phyloP scores from a whole-genome alignment of 305 asterid genomes.

The Withania somnifera region DNA sequence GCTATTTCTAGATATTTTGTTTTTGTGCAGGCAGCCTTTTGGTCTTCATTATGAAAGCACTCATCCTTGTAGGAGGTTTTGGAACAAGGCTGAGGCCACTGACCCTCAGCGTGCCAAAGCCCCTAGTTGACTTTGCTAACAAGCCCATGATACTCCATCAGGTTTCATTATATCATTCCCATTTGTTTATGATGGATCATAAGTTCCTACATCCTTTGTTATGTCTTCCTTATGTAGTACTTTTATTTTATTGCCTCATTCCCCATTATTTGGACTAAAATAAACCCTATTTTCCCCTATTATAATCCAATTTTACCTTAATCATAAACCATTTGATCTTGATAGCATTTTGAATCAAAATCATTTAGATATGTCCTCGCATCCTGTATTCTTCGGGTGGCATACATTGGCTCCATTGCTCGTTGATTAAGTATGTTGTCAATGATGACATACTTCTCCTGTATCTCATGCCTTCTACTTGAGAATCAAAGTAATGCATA shows the following conservation, averaged over 20 bases:
- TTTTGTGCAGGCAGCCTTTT: background rate
- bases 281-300: background rate
- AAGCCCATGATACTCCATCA: constrained; percentile 96
- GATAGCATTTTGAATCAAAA: background rate
- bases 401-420: background rate
- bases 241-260: background rate
- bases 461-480: background rate
- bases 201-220: background rate
- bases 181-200: background rate
- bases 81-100: constrained; percentile 92
- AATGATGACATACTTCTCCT: background rate
- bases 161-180: constrained; percentile 28
- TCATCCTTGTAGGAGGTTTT: constrained; percentile 91
- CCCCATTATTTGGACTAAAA: background rate
- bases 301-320: background rate
- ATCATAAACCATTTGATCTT: background rate
- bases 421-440: background rate
- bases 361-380: background rate
- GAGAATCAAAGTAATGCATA: background rate
- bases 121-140: constrained; percentile 89
- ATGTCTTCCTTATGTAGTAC: background rate
- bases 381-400: background rate
- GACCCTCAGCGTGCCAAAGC: constrained; percentile 84
- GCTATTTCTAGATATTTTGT: background rate
- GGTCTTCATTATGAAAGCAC: constrained; percentile 61